Evolutionary conservation across 495 filamentous ascomycete genomes (phyloP).

Genomic region (Penicillium canescens): DNA sequence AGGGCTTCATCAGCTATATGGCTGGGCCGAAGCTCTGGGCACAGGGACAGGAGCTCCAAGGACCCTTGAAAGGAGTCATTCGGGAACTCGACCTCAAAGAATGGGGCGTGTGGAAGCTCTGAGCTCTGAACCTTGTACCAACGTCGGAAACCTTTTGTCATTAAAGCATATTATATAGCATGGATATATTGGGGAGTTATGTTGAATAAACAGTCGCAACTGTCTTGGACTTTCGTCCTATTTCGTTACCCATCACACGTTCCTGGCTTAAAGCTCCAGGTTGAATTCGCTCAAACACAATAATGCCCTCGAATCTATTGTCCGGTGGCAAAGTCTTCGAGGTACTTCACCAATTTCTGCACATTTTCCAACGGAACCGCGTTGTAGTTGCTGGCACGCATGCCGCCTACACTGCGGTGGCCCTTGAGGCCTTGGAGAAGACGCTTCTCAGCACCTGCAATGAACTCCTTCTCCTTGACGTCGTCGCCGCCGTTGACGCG

Average conservation of each 20-base stretch:
- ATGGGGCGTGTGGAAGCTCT: conserved; percentile 67
- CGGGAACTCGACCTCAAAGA: conserved; percentile 50
- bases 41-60: conserved; percentile 70
- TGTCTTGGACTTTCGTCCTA: conserved; percentile 14
- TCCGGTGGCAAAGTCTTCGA: conserved; percentile 55
- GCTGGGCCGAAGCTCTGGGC: conserved; percentile 77
- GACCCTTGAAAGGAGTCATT: conserved; percentile 57
- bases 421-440: conserved; percentile 73
- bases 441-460: conserved; percentile 59
- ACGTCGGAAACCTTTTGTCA: conserved; percentile 7
- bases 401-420: conserved; percentile 74
- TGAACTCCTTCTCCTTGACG: conserved; percentile 73
- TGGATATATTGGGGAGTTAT: conserved; percentile 24
- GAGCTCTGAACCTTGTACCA: conserved; percentile 18
- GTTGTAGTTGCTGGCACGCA: conserved; percentile 55
- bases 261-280: conserved; percentile 11
- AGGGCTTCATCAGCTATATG: conserved; percentile 80
- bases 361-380: conserved; percentile 60
- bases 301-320: conserved; percentile 17
- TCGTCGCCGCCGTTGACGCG: conserved; percentile 57
- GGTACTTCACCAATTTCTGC: conserved; percentile 60
- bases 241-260: conserved; percentile 12
- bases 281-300: conserved; percentile 13
- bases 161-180: conserved; percentile 18
- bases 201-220: conserved; percentile 28